Percentiles rank a stretch among this genome's conserved stretches.
Conservation (phyloP, 75 land plant genomes). For the Chamaecyparis obtusa region DNA sequence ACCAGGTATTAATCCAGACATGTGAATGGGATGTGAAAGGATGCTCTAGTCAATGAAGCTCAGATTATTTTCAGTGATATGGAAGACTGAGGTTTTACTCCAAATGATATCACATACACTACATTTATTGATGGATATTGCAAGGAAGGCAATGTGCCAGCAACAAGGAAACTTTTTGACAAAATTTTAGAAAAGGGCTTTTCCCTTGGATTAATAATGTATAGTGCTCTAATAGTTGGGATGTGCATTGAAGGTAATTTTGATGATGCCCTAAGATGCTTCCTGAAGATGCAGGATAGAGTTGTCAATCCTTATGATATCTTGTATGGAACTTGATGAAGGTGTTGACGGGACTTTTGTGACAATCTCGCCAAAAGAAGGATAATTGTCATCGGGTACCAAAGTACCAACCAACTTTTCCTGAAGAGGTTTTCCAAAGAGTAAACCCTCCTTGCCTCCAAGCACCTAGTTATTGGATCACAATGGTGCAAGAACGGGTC, state of each 20-base stretch:
- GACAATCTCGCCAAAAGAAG: too few relatives aligned
- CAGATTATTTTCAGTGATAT: slow-evolving; percentile 19
- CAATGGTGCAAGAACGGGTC: too few relatives aligned
- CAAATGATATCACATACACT: slow-evolving; percentile 21
- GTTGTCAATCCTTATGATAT: slow-evolving; percentile 11
- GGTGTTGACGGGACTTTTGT: too few relatives aligned
- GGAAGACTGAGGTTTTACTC: slow-evolving; percentile 16
- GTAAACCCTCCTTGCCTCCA: too few relatives aligned
- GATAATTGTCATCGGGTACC: too few relatives aligned
- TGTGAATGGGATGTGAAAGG: slow-evolving; percentile 22
- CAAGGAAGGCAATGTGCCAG: slow-evolving; percentile 2
- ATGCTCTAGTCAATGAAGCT: slow-evolving; percentile 15
- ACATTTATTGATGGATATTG: slow-evolving; percentile 20
- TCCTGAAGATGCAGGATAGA: slow-evolving; percentile 4
- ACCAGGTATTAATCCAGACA: slow-evolving; percentile 27
- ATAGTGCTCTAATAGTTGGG: slow-evolving; percentile 18
- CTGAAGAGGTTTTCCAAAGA: too few relatives aligned
- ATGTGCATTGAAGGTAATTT: slow-evolving; percentile 12
- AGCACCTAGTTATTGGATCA: too few relatives aligned
- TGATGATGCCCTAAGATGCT: slow-evolving; percentile 6
- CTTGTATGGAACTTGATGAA: slow-evolving; percentile 6
- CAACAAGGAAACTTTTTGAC: slow-evolving; percentile 9
- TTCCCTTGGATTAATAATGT: slow-evolving; percentile 17
- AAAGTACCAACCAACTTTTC: too few relatives aligned
- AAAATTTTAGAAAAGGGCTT: slow-evolving; percentile 3